Base-by-base conservation (phyloP, 2,329 filamentous ascomycete species). In the Coniochaeta pulveracea region DNA sequence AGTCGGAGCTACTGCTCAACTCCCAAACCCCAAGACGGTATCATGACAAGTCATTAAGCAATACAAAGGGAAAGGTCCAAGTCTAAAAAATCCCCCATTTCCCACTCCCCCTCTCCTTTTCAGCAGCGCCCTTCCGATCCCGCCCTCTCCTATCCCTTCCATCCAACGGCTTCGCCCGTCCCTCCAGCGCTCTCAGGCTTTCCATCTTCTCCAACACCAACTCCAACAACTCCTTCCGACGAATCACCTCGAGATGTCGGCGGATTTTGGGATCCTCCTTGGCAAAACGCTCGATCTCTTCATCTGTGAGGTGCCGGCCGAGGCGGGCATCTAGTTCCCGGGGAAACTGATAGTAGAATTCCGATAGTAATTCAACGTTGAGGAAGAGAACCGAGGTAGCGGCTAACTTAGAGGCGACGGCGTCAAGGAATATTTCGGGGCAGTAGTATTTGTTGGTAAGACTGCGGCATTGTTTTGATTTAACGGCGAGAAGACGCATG, bases 301-400 rank as follows among this genome's bases (percentile, higher is more conserved):
- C 76, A 35, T 81, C 75, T 21, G 75, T 74, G 39, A 95, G 67
- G 46, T 85, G 80, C 17, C 85, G 76, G 28, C 89, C 85, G 9
- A 98, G 77, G 21, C 88, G 76, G 38, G 80, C 64, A 54, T 98
- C 91, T 10, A 98, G 72, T 52, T 95, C 86, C 24, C 91, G 75
- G 1, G 91, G 91, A 57, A 98, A 98, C 52, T 91, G 86, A 60
- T 95, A 94, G 62, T 94, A 95, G 55, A 96, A 98, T 51, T 98
- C 93, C 2, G 84, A 89, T 12, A 98, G 72, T 14, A 98, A 71
- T 60, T 98, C 93, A 9, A 96, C 91, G 49, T 98, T 95, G 19
- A 98, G 72, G 66, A 98, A 98, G 1, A 98, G 74, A 7, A 98
- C 91, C 3, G 91, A 89, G 0, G 91, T 98, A 2, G 85, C 81